These are phyloP conservation scores for Aureobasidium lini DNA, from an alignment of 2,329 filamentous ascomycete species.

Conservation along the genomic window DNA sequence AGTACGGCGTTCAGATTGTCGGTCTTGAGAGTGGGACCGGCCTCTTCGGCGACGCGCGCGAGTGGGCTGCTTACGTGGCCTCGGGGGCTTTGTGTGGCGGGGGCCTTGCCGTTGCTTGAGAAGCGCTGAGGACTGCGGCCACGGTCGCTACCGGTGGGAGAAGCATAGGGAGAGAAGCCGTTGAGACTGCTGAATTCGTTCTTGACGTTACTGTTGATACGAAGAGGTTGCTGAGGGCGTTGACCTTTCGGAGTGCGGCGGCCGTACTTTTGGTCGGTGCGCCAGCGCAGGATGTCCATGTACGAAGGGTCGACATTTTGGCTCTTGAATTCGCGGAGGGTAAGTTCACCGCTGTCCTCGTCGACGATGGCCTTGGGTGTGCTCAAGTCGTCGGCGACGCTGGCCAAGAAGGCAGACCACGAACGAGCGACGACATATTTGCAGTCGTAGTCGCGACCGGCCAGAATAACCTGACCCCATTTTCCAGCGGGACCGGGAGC, in stretches of 20 bases:
- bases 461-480: conserved; percentile 96
- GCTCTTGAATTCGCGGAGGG: conserved; percentile 84
- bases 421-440: conserved; percentile 95
- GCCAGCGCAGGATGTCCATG: conserved; percentile 90
- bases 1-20: conserved; percentile 4
- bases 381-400: conserved; percentile 81
- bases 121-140: conserved; percentile 67
- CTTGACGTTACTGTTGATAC: conserved; percentile 47
- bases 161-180: conserved; percentile 56
- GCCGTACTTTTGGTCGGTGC: conserved; percentile 91
- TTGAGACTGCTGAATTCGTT: conserved; percentile 37
- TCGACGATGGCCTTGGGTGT: conserved; percentile 89
- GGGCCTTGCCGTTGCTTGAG: conserved; percentile 47
- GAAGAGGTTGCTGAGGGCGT: conserved; percentile 29
- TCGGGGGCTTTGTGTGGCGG: conserved; percentile 57
- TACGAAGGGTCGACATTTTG: conserved; percentile 86
- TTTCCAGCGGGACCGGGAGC: conserved; percentile 81
- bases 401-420: conserved; percentile 80
- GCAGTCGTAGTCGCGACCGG: conserved; percentile 95
- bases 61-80: conserved; percentile 65
- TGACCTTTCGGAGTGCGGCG: conserved; percentile 43
- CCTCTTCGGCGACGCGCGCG: conserved; percentile 67
- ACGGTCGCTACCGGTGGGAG: conserved; percentile 55
- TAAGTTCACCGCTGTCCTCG: conserved; percentile 85
- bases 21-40: conserved; percentile 19